A percentile compares a stretch with the other conserved stretches of the same genome.
These are phyloP conservation scores for Nicotiana noctiflora DNA, from an alignment of 257 asterid species.

Conservation along the genomic window DNA sequence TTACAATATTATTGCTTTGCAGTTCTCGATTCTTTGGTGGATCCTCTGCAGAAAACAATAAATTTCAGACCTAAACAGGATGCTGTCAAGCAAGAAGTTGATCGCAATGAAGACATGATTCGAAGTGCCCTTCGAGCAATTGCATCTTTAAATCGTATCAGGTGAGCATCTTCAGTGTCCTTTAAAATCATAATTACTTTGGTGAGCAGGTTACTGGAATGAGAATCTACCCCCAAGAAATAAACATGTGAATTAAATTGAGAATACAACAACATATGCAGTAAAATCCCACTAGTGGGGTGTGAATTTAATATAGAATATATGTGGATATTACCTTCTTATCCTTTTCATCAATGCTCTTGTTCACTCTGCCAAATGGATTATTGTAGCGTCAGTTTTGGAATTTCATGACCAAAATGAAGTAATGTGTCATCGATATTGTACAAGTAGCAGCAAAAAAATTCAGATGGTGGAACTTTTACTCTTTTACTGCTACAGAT, in stretches of 20 bases:
- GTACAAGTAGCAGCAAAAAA: background rate
- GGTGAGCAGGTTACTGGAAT: too few species aligned
- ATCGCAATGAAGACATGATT: slow-evolving; percentile 98
- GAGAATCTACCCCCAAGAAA: too few species aligned
- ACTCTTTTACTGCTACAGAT: background rate
- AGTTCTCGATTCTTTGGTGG: slow-evolving; percentile 96
- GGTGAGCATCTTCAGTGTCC: slow-evolving; percentile 33
- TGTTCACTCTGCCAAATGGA: slow-evolving; percentile 6
- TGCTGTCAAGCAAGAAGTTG: slow-evolving; percentile 99
- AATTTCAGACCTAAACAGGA: slow-evolving; percentile 85
- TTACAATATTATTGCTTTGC: slow-evolving; percentile 20
- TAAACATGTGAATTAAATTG: background rate
- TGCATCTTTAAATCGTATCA: slow-evolving; percentile 84
- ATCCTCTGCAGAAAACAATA: slow-evolving; percentile 85
- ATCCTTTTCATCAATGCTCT: background rate
- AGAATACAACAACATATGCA: too few species aligned
- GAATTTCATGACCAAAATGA: background rate
- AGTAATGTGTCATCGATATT: background rate
- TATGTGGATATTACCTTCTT: background rate
- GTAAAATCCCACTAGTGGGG: too few species aligned
- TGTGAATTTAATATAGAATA: background rate
- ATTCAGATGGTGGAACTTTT: background rate
- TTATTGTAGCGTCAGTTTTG: background rate
- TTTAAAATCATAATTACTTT: background rate
- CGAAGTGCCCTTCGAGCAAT: slow-evolving; percentile 92